Percentiles rank a stretch among this genome's conserved stretches.
Evolutionary conservation across 169 alveolate genomes (phyloP).

Genomic region (Sarcocystis neurona): DNA sequence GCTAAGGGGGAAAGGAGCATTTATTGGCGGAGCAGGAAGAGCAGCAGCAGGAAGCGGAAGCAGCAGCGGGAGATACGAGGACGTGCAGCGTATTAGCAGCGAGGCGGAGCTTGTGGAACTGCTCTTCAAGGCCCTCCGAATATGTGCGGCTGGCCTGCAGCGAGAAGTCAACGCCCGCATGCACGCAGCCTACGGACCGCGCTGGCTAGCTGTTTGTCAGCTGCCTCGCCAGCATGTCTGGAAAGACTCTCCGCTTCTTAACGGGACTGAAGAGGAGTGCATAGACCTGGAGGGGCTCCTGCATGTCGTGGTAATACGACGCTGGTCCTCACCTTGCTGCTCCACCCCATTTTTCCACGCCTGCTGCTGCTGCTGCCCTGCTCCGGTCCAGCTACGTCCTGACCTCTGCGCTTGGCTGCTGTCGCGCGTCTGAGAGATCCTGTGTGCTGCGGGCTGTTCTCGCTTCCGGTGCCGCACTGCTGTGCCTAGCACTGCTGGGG

Average conservation of each 20-base stretch:
- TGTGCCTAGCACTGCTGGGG: too few species aligned
- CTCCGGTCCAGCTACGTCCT: too few species aligned
- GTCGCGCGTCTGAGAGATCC: too few species aligned
- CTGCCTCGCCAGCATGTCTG: conserved; percentile 38
- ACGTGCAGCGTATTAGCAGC: not conserved
- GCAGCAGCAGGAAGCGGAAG: too few species aligned
- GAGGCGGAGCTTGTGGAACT: conserved; percentile 18
- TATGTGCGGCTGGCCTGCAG: conserved; percentile 36
- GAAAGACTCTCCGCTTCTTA: conserved; percentile 14
- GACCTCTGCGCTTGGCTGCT: too few species aligned
- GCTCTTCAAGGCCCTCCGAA: conserved; percentile 43
- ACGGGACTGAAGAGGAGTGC: not conserved
- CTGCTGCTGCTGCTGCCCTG: too few species aligned
- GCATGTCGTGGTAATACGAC: conserved; percentile 2
- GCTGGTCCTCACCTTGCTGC: not conserved
- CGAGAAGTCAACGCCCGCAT: conserved; percentile 13
- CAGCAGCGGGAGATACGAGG: not conserved
- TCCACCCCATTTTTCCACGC: too few species aligned
- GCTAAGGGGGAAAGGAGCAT: too few species aligned
- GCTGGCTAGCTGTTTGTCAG: conserved; percentile 24
- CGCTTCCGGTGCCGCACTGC: too few species aligned
- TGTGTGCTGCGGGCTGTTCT: too few species aligned
- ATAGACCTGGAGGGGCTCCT: conserved; percentile 36
- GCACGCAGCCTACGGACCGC: conserved; percentile 23
- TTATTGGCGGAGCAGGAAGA: too few species aligned